Evolutionary conservation across 2,329 filamentous ascomycete species (phyloP), one percentile per base, ranked within the genome.

Genomic region (Ceratocystiopsis sp.): DNA sequence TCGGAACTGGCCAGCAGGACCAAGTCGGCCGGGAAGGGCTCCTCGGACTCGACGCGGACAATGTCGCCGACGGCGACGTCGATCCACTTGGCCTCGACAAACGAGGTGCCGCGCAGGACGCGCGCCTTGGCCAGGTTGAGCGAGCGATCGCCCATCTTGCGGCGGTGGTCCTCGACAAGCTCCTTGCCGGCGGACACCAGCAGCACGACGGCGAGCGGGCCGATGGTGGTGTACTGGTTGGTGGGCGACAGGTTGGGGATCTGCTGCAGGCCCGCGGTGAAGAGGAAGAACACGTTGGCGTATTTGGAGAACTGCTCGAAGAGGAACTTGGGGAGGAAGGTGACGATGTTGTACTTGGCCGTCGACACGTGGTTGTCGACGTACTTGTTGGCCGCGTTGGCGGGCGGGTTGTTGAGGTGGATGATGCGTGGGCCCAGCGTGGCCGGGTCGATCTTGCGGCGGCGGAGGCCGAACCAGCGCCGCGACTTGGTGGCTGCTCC

Each of bases 301-400:
- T 95, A 94, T 68, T 95, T 98, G 48, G 87, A 95, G 64, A 98
- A 98, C 59, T 98, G 91, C 61, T 98, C 91, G 60, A 89, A 86
- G 45, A 98, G 69, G 63, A 98, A 98, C 62, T 98, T 98, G 41
- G 91, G 91, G 16, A 96, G 58, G 61, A 98, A 98, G 17, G 86
- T 94, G 43, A 84, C 70, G 56, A 85, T 54, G 60, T 96, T 98
- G 73, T 98, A 98, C 63, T 98, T 98, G 49, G 91, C 82, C 7
- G 91, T 98, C 37, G 89, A 96, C 49, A 98, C 82, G 61, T 96
- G 86, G 58, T 98, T 98, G 71, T 93, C 84, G 57, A 87, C 74
- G 60, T 91, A 96, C 61, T 89, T 93, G 66, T 87, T 89, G 41
- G 69, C 70, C 38, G 80, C 73, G 59, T 98, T 98, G 42, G 87